Percentiles rank a stretch among this genome's conserved stretches.
Conservation (phyloP, 352 stramenopile genomes). For the Phytophthora pistaciae region DNA sequence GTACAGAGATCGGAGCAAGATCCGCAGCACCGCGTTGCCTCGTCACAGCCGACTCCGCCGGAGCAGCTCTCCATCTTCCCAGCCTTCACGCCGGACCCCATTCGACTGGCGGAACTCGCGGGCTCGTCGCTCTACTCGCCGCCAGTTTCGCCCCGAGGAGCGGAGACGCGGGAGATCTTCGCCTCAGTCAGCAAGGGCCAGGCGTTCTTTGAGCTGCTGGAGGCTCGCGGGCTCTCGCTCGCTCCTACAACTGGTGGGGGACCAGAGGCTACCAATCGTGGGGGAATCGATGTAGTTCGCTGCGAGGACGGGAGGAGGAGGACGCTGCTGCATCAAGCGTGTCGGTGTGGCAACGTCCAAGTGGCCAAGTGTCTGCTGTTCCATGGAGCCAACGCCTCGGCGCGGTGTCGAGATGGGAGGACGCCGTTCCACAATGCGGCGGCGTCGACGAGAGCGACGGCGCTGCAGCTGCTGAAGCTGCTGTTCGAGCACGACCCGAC, state of each 20-base stretch:
- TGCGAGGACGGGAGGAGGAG: slow-evolving; percentile 63
- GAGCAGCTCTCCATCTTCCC: slow-evolving; percentile 33
- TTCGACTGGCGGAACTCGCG: slow-evolving; percentile 23
- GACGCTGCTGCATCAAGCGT: slow-evolving; percentile 76
- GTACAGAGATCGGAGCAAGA: too few species aligned
- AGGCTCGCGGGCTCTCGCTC: slow-evolving; percentile 24
- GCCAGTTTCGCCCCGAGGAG: slow-evolving; percentile 19
- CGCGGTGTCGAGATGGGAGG: slow-evolving; percentile 57
- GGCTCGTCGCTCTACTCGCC: slow-evolving; percentile 21
- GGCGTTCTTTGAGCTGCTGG: slow-evolving; percentile 41
- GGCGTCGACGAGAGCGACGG: slow-evolving; percentile 28
- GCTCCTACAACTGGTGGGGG: slow-evolving; percentile 1
- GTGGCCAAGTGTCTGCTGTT: slow-evolving; percentile 66
- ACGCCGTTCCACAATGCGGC: slow-evolving; percentile 71
- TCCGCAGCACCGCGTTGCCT: slow-evolving; percentile 5
- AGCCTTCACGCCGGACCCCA: slow-evolving; percentile 30
- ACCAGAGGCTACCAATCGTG: neutral
- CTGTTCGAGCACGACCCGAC: slow-evolving; percentile 62
- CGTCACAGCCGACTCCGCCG: slow-evolving; percentile 14
- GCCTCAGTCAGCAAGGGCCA: slow-evolving; percentile 26
- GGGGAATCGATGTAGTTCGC: slow-evolving; percentile 43
- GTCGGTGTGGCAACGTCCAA: slow-evolving; percentile 56
- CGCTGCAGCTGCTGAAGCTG: slow-evolving; percentile 54
- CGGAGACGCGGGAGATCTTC: slow-evolving; percentile 32
- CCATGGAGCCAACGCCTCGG: slow-evolving; percentile 49